Evolutionary conservation across 2,329 filamentous ascomycete species (phyloP), one percentile per base, ranked within the genome.

Genomic region (Colletotrichum abscissum): DNA sequence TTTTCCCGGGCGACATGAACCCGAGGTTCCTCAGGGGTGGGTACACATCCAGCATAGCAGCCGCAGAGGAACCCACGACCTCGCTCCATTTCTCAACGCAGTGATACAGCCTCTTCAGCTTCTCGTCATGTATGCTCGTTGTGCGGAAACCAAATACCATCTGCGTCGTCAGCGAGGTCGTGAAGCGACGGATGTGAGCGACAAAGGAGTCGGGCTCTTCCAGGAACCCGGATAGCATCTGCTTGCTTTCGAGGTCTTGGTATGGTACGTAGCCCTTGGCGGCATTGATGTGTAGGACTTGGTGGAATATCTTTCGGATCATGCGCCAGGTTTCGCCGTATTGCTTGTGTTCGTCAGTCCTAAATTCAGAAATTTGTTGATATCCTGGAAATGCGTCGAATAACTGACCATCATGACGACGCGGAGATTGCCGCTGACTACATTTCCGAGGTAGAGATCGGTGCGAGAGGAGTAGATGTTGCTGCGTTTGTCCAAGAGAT

Each of bases 121-220:
- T 83, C 2, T 79, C 75, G 49, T 88, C 83, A 5, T 86, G 80
- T 76, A 85, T 82, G 2, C 78, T 83, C 0, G 81, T 77, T 1
- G 82, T 83, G 11, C 86, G 83, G 74, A 81, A 88, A 4, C 87
- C 87, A 67, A 86, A 89, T 1, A 87, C 81, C 82, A 89, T 88
- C 2, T 83, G 84, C 0, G 87, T 88, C 0, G 85, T 87, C 2
- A 89, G 77, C 1, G 87, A 84, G 58, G 85, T 86, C 2, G 86
- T 84, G 75, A 87, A 89, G 1, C 87, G 82, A 8, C 86, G 80
- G 22, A 89, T 82, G 69, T 87, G 83, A 16, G 84, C 75, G 8
- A 86, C 71, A 69, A 87, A 86, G 9, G 80, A 73, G 0, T 86
- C 75, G 0, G 88, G 87, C 2, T 80, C 57, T 2, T 75, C 74